Evolutionary conservation across 2,329 filamentous ascomycete genomes (phyloP).

Genomic region (Fusarium domesticum): DNA sequence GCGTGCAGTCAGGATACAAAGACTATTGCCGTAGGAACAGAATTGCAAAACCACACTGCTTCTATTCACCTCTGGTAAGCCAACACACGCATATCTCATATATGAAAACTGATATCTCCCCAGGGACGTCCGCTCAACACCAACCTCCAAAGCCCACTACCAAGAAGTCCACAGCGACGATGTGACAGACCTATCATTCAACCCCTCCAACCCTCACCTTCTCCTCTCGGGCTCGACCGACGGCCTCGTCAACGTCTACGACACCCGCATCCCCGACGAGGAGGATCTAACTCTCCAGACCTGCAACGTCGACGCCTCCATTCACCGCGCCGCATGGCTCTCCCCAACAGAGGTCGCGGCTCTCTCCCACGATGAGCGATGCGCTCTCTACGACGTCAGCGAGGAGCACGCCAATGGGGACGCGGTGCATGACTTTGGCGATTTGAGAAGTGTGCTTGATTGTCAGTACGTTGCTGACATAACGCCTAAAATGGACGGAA

Average conservation of each 20-base stretch:
- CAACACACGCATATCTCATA: not conserved
- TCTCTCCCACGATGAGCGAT: constrained; percentile 73
- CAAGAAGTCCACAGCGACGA: constrained; percentile 67
- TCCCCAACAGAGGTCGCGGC: constrained; percentile 63
- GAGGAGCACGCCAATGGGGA: constrained; percentile 60
- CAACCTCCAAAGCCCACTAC: constrained; percentile 51
- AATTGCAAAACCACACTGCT: constrained; percentile 62
- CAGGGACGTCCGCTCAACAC: constrained; percentile 57
- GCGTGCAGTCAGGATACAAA: constrained; percentile 57
- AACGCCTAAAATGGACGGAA: constrained; percentile 55
- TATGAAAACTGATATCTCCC: constrained; percentile 26
- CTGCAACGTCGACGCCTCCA: constrained; percentile 71
- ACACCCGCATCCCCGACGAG: constrained; percentile 67
- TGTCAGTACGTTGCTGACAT: constrained; percentile 75
- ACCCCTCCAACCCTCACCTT: constrained; percentile 57
- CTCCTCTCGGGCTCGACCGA: constrained; percentile 77
- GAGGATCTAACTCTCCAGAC: constrained; percentile 76
- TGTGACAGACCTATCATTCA: constrained; percentile 57
- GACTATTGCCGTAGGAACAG: constrained; percentile 69
- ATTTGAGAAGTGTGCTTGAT: constrained; percentile 61
- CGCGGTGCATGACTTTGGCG: constrained; percentile 59
- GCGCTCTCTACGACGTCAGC: constrained; percentile 68
- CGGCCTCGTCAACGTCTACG: constrained; percentile 73
- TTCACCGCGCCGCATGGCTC: constrained; percentile 73
- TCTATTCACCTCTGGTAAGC: constrained; percentile 60